Base-by-base conservation (phyloP, 768 basidiomycete genomes). In the Dioszegia crocea region DNA sequence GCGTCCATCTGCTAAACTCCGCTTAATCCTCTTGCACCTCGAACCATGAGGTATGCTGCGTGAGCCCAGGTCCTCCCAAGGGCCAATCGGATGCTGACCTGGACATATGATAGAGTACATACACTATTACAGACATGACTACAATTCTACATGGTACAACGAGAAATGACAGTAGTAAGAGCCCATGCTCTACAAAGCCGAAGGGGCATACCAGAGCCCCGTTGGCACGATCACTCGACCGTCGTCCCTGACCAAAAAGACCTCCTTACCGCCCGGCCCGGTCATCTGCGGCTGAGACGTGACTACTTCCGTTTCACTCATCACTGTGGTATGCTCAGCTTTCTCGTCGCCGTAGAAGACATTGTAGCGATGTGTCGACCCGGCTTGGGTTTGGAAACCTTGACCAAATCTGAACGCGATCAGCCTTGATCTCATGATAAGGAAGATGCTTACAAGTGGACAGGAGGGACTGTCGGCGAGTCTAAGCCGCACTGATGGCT, bases 171-270 rank as follows among this genome's bases (percentile, higher is more conserved):
- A n/a, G n/a, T n/a, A n/a, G n/a, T n/a, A n/a, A n/a, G n/a, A n/a
- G n/a, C n/a, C n/a, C n/a, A n/a, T n/a, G n/a, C n/a, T n/a, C n/a
- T n/a, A n/a, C n/a, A n/a, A n/a, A n/a, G n/a, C n/a, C n/a, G n/a
- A n/a, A n/a, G n/a, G 14, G 33, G 33, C 6, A 33, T 48, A 48
- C 26, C 24, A 17, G 16, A 70, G 30, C 12, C 51, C 44, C 3
- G 74, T 74, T 1, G 74, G 74, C 14, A 72, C 41, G 44, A 74
- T 62, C 12, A 65, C 59, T 31, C 60, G 54, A 6, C 74, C 74
- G 52, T 72, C 69, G n/a, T 70, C 59, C 19, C 66, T 51, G 19
- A 74, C 73, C 16, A 76, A 54, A 46, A 63, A 65, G n/a, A 21
- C 39, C 46, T 12, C 31, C 44, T 19, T 48, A 29, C 4, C 33